These are phyloP conservation scores for Camelina neglecta DNA, from an alignment of 345 rosid species.

Conservation along the genomic window DNA sequence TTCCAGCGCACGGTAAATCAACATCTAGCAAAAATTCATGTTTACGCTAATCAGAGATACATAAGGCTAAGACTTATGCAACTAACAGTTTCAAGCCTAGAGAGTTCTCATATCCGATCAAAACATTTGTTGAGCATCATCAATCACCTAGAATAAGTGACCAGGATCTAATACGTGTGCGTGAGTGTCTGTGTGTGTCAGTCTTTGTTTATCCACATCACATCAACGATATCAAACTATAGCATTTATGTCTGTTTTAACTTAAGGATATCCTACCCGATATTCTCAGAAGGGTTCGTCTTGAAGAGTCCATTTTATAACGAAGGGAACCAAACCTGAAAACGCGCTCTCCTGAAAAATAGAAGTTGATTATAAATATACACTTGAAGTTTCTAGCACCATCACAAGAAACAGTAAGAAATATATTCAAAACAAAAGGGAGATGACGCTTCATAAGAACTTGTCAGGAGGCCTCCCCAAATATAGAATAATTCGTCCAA, in stretches of 20 bases:
- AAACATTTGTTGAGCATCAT: constrained; percentile 18
- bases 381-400: constrained; percentile 13
- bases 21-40: constrained; percentile 54
- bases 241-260: constrained; percentile 10
- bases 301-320: constrained; percentile 92
- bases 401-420: constrained; percentile 27
- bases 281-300: constrained; percentile 87
- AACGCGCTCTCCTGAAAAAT: constrained; percentile 68
- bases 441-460: constrained; percentile 34
- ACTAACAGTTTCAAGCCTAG: constrained; percentile 28
- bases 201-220: constrained; percentile 2
- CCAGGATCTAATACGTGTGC: background rate
- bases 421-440: constrained; percentile 25
- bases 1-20: constrained; percentile 52
- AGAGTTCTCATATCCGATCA: constrained; percentile 22
- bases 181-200: background rate
- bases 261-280: constrained; percentile 53
- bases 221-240: constrained; percentile 15
- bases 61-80: constrained; percentile 3
- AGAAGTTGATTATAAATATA: constrained; percentile 10
- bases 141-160: constrained; percentile 34
- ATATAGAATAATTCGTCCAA: constrained; percentile 16
- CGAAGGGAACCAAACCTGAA: constrained; percentile 83
- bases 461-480: constrained; percentile 30
- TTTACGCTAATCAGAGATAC: constrained; percentile 20